Base-by-base conservation (phyloP, 495 filamentous ascomycete species). In the Rostrohypoxylon terebratum region DNA sequence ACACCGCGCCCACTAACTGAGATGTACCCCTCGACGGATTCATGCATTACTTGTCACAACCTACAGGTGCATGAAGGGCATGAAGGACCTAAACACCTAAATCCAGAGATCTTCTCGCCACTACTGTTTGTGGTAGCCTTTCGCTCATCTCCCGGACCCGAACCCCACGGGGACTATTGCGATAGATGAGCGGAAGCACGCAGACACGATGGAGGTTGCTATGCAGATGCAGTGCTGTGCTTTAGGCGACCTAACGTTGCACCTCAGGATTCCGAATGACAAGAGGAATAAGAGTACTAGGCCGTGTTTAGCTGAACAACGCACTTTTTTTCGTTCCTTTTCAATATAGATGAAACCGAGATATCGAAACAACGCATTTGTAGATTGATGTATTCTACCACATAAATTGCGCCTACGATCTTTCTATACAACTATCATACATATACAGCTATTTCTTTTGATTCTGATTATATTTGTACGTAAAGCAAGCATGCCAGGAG, bases 111-210 rank as follows among this genome's bases (percentile, higher is more conserved):
- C 59, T 45, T 47, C 68, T 60, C 33, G 7, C 3, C 10, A 63
- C 58, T 73, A 21, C 60, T 47, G 4, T 38, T 64, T 68, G 45
- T 40, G 44, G 65, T 42, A 58, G 36, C 28, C 23, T 9, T 28
- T 42, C 44, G 61, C 40, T 13, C 28, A 68, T 69, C 61, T 65
- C 71, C 62, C 55, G 62, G 57, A 3, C 57, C 38, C 50, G 60
- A 73, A 66, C 71, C 71, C 71, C 71, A 62, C 55, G 71, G 65
- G 71, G 70, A 69, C 16, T 25, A 51, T 59, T 60, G 38, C 38
- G 33, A 54, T 60, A 55, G 62, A 28, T 34, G 54, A 62, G 38
- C 54, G 48, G 66, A 47, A 65, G 60, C 65, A 64, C 42, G 42
- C 42, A 45, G 42, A 42, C n/a, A 69, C 40, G 60, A 66, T 61